A percentile compares a stretch with the other conserved stretches of the same genome.
Conservation (phyloP, 257 asterid species). For the Fraxinus americana region DNA sequence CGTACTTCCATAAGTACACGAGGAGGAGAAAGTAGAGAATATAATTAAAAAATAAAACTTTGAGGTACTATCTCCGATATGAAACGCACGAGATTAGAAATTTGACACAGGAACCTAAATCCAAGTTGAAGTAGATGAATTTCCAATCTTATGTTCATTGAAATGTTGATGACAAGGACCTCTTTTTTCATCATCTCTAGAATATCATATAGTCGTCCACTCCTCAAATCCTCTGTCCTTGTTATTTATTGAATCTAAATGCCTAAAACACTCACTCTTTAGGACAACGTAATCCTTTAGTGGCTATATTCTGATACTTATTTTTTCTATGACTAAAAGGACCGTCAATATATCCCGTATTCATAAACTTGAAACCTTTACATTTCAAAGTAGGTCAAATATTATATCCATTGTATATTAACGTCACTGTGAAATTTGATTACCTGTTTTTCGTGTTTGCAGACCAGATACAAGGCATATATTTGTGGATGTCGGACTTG, state of each 20-base stretch:
- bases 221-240: neutral
- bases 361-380: neutral
- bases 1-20: neutral
- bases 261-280: neutral
- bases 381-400: neutral
- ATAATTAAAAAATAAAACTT: neutral
- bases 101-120: neutral
- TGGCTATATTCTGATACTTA: neutral
- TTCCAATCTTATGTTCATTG: neutral
- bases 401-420: neutral
- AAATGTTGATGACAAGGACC: neutral
- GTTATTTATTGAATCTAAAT: neutral
- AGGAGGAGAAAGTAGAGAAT: neutral
- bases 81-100: neutral
- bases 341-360: neutral
- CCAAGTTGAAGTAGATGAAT: neutral
- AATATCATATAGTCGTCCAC: neutral
- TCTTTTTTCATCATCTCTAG: neutral
- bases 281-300: neutral
- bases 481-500: slow-evolving; percentile 88
- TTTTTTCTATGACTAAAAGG: neutral
- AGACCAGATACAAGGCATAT: slow-evolving; percentile 31
- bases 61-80: neutral
- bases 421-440: neutral
- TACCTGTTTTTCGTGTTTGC: neutral